Percentiles rank a stretch among this genome's conserved stretches.
Evolutionary conservation across 2,329 filamentous ascomycete species (phyloP).

Genomic region (Leptographium flavum): DNA sequence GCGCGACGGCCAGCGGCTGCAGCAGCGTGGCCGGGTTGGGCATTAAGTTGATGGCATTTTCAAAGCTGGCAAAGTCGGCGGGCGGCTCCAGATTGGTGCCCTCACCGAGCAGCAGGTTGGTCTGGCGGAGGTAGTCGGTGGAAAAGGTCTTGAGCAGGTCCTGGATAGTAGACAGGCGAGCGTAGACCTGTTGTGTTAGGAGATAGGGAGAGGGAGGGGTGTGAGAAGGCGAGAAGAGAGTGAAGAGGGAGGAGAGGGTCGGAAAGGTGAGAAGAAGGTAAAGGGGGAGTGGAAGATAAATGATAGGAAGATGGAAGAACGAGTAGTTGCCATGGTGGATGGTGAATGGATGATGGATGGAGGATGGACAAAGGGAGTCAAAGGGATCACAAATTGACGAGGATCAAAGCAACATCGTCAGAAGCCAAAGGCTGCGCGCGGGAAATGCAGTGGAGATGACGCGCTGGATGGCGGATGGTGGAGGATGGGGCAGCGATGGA

Average conservation of each 20-base stretch:
- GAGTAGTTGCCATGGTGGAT: too few relatives aligned
- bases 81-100: conserved; percentile 34
- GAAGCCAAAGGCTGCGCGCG: too few relatives aligned
- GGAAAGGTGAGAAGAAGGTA: neutral
- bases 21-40: conserved; percentile 19
- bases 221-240: neutral
- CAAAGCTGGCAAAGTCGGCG: conserved; percentile 35
- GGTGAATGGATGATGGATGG: too few relatives aligned
- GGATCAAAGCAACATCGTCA: too few relatives aligned
- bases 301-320: too few relatives aligned
- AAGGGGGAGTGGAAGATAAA: too few relatives aligned
- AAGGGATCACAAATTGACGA: too few relatives aligned
- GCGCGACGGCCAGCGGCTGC: conserved; percentile 20
- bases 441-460: too few relatives aligned
- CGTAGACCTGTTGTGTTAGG: conserved; percentile 43
- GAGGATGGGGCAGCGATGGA: neutral
- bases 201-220: too few relatives aligned
- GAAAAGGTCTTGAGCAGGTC: conserved; percentile 67
- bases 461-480: too few relatives aligned
- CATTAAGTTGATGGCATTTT: conserved; percentile 31
- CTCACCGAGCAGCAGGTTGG: conserved; percentile 65
- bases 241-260: neutral
- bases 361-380: too few relatives aligned
- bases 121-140: conserved; percentile 76
- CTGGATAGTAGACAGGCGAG: conserved; percentile 66